Evolutionary conservation across 148 eudicot species (phyloP).

Genomic region (Cornus kousa): DNA sequence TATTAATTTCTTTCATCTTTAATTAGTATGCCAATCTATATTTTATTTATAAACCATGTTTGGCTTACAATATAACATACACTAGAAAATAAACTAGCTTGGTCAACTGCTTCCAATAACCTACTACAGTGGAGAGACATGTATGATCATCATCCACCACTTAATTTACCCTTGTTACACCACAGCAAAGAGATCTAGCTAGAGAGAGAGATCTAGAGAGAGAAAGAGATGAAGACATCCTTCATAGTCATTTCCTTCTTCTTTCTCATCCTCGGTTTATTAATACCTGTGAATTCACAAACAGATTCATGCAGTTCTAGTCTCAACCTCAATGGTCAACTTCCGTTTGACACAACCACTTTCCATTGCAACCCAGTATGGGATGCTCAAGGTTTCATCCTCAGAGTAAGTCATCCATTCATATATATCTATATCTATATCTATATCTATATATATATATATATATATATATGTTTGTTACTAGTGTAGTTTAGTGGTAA

Average conservation of each 20-base stretch:
- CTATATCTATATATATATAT: neutral
- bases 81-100: neutral
- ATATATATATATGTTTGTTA: too few relatives aligned
- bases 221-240: slow-evolving; percentile 29
- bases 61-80: neutral
- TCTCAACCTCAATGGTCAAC: slow-evolving; percentile 27
- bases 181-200: neutral
- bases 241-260: slow-evolving; percentile 27
- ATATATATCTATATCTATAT: neutral
- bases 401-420: slow-evolving; percentile 52
- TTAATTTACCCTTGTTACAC: neutral
- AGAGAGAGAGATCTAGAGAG: slow-evolving; percentile 19
- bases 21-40: neutral
- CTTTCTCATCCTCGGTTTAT: slow-evolving; percentile 23
- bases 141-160: slow-evolving; percentile 22
- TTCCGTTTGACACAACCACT: slow-evolving; percentile 48
- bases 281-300: slow-evolving; percentile 40
- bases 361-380: slow-evolving; percentile 61
- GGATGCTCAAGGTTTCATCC: slow-evolving; percentile 42
- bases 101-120: slow-evolving; percentile 2
- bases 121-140: slow-evolving; percentile 9
- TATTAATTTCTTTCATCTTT: neutral
- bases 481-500: too few relatives aligned
- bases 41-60: neutral
- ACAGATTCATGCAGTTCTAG: slow-evolving; percentile 50